Evolutionary conservation across 768 basidiomycete genomes (phyloP).

Genomic region (Suillus brevipes): DNA sequence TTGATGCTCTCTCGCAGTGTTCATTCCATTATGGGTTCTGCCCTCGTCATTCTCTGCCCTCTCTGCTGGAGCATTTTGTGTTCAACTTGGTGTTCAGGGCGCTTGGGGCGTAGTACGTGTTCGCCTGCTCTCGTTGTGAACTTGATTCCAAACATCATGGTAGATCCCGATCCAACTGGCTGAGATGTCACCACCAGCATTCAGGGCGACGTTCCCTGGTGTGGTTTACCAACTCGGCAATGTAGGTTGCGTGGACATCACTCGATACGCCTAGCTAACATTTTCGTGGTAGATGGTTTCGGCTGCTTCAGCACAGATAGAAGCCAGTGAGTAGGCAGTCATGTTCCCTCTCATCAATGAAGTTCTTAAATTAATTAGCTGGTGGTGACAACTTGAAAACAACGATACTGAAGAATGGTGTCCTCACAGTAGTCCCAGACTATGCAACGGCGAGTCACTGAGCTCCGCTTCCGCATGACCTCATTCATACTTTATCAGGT

Average conservation of each 20-base stretch:
- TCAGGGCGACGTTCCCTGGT: conserved; percentile 86
- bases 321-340: conserved; percentile 51
- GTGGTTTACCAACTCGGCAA: conserved; percentile 85
- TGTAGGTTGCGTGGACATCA: conserved; percentile 24
- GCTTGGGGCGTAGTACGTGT: conserved; percentile 81
- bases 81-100: conserved; percentile 88
- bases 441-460: conserved; percentile 50
- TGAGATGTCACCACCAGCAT: conserved; percentile 86
- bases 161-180: conserved; percentile 75
- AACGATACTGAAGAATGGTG: conserved; percentile 45
- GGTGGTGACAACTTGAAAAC: conserved; percentile 64
- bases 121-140: neutral
- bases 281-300: conserved; percentile 53
- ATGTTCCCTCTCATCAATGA: neutral
- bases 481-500: conserved; percentile 26
- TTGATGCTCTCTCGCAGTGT: conserved; percentile 28
- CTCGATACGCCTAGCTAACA: neutral
- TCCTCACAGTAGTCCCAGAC: conserved; percentile 49
- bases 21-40: conserved; percentile 84
- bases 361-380: conserved; percentile 36
- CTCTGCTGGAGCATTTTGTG: conserved; percentile 80
- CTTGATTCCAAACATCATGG: neutral
- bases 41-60: conserved; percentile 68
- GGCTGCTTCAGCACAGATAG: conserved; percentile 76
- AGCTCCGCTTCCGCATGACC: conserved; percentile 31